Base-by-base conservation (phyloP, 331 rosid genomes). In the Saraca asoca region DNA sequence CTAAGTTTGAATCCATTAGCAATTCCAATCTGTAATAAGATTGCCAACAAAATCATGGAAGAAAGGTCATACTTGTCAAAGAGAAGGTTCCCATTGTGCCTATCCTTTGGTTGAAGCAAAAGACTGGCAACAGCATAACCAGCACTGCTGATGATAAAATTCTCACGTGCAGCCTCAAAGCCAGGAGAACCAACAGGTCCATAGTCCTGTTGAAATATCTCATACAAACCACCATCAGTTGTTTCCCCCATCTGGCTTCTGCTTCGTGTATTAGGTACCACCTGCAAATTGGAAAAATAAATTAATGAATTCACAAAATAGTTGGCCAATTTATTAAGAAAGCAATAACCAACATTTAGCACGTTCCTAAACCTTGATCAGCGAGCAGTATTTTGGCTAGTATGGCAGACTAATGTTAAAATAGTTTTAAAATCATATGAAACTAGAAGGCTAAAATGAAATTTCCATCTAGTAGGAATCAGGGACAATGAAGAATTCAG, bases 231-330 rank as follows among this genome's bases (percentile, higher is more conserved):
- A 39, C 99, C 99, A 69, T 94, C 99, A 9, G 99, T 94, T 41
- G 94, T 90, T 81, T 94, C 99, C 41, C 99, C 99, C 99, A 94
- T 94, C 84, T 94, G 99, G 78, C 97, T 91, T 88, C 96, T 78
- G 76, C 96, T 94, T 43, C 97, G 90, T 5, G 95, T 69, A 67
- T 90, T 86, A 45, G 97, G 98, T 75, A 94, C 97, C 46, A 94
- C 99, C 99, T 94, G 88, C 66, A 39, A 37, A 37, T 5, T 2
- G 41, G 0, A 37, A 37, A 37, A 6, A 37, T 37, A 37, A 37
- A 37, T 37, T 2, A 8, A 37, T 8, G 9, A 37, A 37, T 3
- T 24, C 2, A 24, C 31, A 24, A 24, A 24, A 24, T 24, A 24
- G 31, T 1, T 1, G 31, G 31, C 31, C 31, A 24, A 24, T 24